Conservation (phyloP, 495 filamentous ascomycete species). For the Usnea hakonensis region DNA sequence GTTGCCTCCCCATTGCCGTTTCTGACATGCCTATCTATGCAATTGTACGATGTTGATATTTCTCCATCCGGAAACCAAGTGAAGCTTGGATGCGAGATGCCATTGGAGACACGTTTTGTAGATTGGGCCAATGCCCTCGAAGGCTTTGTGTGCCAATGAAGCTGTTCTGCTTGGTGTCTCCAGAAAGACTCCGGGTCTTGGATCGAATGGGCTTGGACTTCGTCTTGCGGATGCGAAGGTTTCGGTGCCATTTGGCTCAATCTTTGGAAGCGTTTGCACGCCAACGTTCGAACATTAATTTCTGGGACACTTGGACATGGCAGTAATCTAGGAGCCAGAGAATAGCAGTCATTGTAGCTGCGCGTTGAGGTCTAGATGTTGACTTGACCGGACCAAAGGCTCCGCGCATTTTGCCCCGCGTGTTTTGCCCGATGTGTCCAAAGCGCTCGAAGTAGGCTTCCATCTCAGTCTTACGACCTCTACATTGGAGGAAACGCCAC, state of each 20-base stretch:
- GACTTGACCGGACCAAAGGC: background rate
- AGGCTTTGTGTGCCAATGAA: conserved; percentile 75
- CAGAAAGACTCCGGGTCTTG: conserved; percentile 63
- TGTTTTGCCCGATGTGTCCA: background rate
- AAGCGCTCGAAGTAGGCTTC: background rate
- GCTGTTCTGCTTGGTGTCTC: conserved; percentile 60
- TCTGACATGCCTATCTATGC: conserved; percentile 78
- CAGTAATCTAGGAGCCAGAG: background rate
- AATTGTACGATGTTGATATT: conserved; percentile 87
- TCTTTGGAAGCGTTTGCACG: background rate
- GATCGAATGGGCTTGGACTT: conserved; percentile 36
- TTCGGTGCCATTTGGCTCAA: conserved; percentile 18
- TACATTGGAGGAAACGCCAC: background rate
- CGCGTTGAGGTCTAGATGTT: background rate
- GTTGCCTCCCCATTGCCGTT: conserved; percentile 60
- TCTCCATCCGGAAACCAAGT: conserved; percentile 85
- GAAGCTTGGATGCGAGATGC: conserved; percentile 54
- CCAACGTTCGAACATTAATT: background rate
- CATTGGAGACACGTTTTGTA: conserved; percentile 44
- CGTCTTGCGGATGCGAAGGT: conserved; percentile 40
- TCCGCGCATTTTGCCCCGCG: background rate
- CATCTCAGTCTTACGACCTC: background rate
- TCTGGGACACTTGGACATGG: background rate
- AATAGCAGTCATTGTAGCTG: background rate
- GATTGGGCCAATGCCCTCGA: conserved; percentile 35